Evolutionary conservation across 768 basidiomycete species (phyloP), one percentile per base, ranked within the genome.

Genomic region (Tulasnella calospora): DNA sequence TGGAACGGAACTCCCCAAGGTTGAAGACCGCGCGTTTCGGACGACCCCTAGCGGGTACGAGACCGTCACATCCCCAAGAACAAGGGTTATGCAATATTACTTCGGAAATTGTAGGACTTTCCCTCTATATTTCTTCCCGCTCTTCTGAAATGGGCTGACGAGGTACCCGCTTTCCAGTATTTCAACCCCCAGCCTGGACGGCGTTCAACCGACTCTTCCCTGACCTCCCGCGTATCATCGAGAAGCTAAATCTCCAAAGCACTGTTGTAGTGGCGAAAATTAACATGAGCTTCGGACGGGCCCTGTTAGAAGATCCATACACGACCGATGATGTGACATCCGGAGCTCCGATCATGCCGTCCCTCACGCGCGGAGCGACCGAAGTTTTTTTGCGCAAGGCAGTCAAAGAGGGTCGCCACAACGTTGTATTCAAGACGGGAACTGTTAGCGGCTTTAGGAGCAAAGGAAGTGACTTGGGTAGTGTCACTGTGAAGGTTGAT

Each of bases 171-270:
- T n/a, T 51, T 7, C 51, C 9, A 78, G 77, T 71, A 8, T 78
- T 78, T 19, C 69, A 71, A n/a, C 77, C 77, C 4, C 70, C 69
- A 2, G 55, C 47, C 27, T 47, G 0, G 13, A 70, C 36, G 1
- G 69, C 40, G 2, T 55, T 78, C 55, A 27, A n/a, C 4, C 40
- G 71, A 38, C 77, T 78, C 27, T 78, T 78, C 40, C 77, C 77
- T 38, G 70, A 80, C 46, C 71, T 83, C 36, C 78, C 81, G 35
- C 61, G 79, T 55, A 81, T 82, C 6, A 40, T 51, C 17, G 47
- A 41, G 23, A 36, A 33, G 36, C 46, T 46, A 0, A 38, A 69
- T 17, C 15, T 36, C 23, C 17, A 27, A 21, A 71, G 10, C 70
- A 6, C 71, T 12, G 41, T 41, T 12, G 67, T 30, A 19, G 17